Evolutionary conservation across 495 filamentous ascomycete species (phyloP).

Genomic region (Talaromyces proteolyticus): DNA sequence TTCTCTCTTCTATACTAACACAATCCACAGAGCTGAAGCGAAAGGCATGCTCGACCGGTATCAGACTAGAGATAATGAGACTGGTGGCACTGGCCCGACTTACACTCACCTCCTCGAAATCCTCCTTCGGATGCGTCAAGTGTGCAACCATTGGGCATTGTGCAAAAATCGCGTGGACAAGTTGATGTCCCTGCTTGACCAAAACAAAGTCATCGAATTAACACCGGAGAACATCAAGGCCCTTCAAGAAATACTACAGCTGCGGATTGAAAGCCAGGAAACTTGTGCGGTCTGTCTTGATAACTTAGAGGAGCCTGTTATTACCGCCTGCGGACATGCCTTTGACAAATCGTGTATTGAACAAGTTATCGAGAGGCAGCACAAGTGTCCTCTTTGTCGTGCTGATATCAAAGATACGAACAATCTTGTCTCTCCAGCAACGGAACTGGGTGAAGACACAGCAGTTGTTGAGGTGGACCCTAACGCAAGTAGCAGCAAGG

Average conservation of each 20-base stretch:
- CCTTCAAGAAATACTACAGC: conserved; percentile 70
- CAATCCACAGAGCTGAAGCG: conserved; percentile 53
- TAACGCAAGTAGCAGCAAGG: conserved; percentile 71
- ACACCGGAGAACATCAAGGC: conserved; percentile 68
- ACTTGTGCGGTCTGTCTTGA: conserved; percentile 84
- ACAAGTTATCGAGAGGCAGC: conserved; percentile 70
- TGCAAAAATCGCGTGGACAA: conserved; percentile 68
- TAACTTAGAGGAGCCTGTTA: conserved; percentile 64
- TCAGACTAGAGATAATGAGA: conserved; percentile 38
- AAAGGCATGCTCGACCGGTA: conserved; percentile 62
- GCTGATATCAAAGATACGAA: conserved; percentile 55
- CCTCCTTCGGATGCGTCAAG: conserved; percentile 77
- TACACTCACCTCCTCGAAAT: conserved; percentile 74
- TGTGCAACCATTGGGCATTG: conserved; percentile 84
- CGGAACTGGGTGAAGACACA: conserved; percentile 43
- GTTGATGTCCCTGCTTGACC: conserved; percentile 59
- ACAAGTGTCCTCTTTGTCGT: conserved; percentile 87
- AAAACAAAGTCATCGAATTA: conserved; percentile 54
- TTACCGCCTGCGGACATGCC: conserved; percentile 83
- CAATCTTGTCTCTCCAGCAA: conserved; percentile 60
- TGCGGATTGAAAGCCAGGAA: conserved; percentile 76
- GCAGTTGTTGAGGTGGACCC: conserved; percentile 44
- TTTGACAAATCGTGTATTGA: conserved; percentile 75
- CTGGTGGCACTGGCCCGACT: too few species aligned
- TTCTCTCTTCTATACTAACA: conserved; percentile 14